Evolutionary conservation across 495 filamentous ascomycete genomes (phyloP).

Genomic region (Umbilicaria muhlenbergii): DNA sequence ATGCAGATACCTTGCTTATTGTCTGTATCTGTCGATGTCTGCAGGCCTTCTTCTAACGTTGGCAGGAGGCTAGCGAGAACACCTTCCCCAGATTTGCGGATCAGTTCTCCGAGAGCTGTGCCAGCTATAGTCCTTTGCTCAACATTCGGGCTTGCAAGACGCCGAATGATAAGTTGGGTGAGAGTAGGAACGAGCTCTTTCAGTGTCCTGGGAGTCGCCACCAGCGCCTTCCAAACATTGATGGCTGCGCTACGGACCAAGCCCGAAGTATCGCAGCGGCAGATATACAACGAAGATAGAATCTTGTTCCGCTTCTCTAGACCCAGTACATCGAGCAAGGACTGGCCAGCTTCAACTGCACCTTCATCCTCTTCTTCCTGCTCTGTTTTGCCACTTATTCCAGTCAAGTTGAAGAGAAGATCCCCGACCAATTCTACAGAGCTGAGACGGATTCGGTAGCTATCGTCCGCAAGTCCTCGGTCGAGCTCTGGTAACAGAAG

Average conservation of each 20-base stretch:
- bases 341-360: conserved; percentile 71
- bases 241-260: conserved; percentile 83
- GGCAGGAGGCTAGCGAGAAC: conserved; percentile 79
- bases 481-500: conserved; percentile 88
- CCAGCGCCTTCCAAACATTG: conserved; percentile 89
- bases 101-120: conserved; percentile 89
- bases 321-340: conserved; percentile 81
- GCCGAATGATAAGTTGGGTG: conserved; percentile 84
- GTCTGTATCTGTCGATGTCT: conserved; percentile 77
- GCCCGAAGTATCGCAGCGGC: conserved; percentile 90
- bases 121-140: conserved; percentile 97
- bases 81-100: conserved; percentile 88
- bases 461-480: conserved; percentile 87
- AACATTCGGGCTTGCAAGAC: conserved; percentile 88
- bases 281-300: conserved; percentile 88
- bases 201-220: conserved; percentile 79
- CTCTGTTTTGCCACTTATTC: conserved; percentile 74
- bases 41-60: conserved; percentile 82
- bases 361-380: conserved; percentile 64
- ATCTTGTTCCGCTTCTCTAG: conserved; percentile 93
- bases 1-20: conserved; percentile 96
- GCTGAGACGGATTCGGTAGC: conserved; percentile 88
- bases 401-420: conserved; percentile 92
- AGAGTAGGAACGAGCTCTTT: conserved; percentile 92
- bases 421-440: conserved; percentile 96